Evolutionary conservation across 176 grass and related monocot genomes (phyloP), one percentile per base, ranked within the genome.

Genomic region (Musa acuminata): DNA sequence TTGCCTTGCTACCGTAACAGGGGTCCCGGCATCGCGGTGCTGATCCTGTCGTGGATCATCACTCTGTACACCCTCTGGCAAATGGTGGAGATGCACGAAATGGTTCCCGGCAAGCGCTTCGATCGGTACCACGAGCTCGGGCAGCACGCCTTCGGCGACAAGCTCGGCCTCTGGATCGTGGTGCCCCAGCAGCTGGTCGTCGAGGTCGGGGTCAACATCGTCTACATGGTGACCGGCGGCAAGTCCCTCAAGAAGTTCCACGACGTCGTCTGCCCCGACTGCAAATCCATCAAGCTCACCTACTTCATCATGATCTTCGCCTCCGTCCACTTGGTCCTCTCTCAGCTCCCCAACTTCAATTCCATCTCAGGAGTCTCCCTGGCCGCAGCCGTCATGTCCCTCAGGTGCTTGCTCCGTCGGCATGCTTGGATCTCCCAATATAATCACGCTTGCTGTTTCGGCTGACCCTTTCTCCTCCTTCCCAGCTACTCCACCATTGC

Each of bases 51-150:
- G 35, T 43, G 35, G 35, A 43, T 43, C 35, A 43, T 43, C 35
- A 6, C 54, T 57, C 54, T 91, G 23, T 91, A 85, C 83, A 89
- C 83, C 3, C 80, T 89, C 9, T 89, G 87, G 87, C 83, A 85
- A 71, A 85, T 89, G 87, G 87, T 89, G 57, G 83, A 89, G 60
- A 89, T 89, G 87, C 87, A 89, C 59, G 87, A 89, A 77, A 83
- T 85, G 77, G 84, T 93, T 0, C 84, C 81, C 0, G 90, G 90
- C 6, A 83, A 75, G 84, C 79, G 90, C 1, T 93, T 93, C 57
- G 90, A 93, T 58, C 64, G 90, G 3, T 93, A 89, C 77, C 90
- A 93, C 35, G 90, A 93, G 82, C 87, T 87, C 0, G 87, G 90
- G 1, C 90, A 93, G 55, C 64, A 93, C 53, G 90, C 90, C 0